Evolutionary conservation across 1,139 yeast species (phyloP), one percentile per base, ranked within the genome.

Genomic region (Geotrichum cucujoidarum): DNA sequence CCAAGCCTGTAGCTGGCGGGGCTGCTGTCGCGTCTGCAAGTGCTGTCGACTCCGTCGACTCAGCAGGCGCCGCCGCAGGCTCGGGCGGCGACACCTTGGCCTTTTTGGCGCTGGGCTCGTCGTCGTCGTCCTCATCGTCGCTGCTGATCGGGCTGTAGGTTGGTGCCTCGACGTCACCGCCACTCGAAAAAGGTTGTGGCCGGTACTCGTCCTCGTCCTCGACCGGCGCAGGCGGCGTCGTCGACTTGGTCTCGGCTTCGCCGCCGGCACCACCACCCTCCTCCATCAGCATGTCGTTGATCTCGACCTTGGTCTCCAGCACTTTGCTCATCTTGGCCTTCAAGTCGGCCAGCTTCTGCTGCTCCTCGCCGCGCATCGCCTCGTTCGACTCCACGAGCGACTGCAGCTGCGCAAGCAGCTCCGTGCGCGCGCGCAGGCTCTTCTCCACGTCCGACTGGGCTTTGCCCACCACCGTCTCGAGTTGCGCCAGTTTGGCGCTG

Each of bases 321-420:
- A 75, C 69, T 35, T 66, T 65, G 6, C 51, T 54, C 24, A 70
- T 59, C 55, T 75, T 75, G 10, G 66, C 65, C n/a, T 68, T 64
- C 30, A 81, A 67, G 34, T 74, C 71, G 32, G 60, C 60, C 29
- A 71, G 59, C 56, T 74, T 77, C 7, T 64, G 61, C 16, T 74
- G 73, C 53, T 80, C 82, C 1, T 76, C 65, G 37, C 66, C 60
- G 24, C 73, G 53, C 45, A 77, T 74, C 31, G 73, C 77, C 32
- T 69, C 65, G 40, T 77, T 67, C 4, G 69, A 60, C 6, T 61
- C 64, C 4, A 72, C 62, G 46, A 81, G 63, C 37, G 67, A 67
- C 34, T 73, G 69, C 53, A 82, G 66, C 45, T 72, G 75, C 11
- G 59, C 57, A 20, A 74, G 59, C 18, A 79, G 66, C 40, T 70